phyloP scores from a whole-genome alignment of 2,329 filamentous ascomycete genomes.

The Verticillium nubilum region DNA sequence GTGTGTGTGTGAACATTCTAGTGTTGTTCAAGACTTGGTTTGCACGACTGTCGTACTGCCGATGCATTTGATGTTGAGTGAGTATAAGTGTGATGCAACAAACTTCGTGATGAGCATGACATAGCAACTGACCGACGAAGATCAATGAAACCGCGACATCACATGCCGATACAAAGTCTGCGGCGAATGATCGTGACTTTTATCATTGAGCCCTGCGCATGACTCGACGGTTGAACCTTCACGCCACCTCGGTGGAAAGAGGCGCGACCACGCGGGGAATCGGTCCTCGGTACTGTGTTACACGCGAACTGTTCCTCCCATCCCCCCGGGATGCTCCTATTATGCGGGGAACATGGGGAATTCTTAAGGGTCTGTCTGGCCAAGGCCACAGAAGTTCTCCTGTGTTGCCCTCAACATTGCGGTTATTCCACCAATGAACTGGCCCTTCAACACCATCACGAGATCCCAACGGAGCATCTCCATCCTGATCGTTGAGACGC shows the following conservation, averaged over 20 bases:
- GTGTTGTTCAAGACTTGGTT: too few species aligned
- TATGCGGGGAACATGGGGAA: neutral
- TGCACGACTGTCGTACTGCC: too few species aligned
- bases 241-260: neutral
- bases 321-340: neutral
- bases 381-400: neutral
- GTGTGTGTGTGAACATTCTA: too few species aligned
- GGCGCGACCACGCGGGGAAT: neutral
- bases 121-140: too few species aligned
- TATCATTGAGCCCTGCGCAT: neutral
- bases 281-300: neutral
- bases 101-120: too few species aligned
- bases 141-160: neutral
- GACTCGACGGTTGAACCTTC: neutral
- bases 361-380: neutral
- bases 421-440: neutral
- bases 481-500: neutral
- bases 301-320: neutral
- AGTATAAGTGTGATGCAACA: too few species aligned
- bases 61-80: too few species aligned
- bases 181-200: neutral
- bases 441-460: neutral
- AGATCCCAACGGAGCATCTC: neutral
- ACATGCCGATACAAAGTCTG: neutral
- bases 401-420: neutral